Evolutionary conservation across 2,329 filamentous ascomycete species (phyloP).

Genomic region (Calonectria henricotiae): DNA sequence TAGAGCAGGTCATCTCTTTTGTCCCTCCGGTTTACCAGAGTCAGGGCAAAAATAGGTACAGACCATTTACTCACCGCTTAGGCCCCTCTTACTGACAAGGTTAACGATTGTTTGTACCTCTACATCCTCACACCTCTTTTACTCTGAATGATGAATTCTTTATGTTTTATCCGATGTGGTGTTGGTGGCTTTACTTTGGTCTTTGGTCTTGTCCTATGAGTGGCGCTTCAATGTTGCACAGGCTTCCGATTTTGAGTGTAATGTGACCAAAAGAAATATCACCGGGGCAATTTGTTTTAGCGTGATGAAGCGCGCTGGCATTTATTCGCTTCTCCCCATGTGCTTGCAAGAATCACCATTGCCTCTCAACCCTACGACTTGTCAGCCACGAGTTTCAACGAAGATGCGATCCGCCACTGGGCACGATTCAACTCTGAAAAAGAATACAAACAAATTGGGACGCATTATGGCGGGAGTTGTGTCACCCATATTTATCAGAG

Average conservation of each 20-base stretch:
- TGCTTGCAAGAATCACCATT: background rate
- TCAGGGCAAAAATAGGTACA: too few relatives aligned
- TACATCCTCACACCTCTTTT: too few relatives aligned
- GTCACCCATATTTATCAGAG: background rate
- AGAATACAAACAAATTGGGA: background rate
- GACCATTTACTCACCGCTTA: too few relatives aligned
- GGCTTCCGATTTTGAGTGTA: background rate
- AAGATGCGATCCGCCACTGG: background rate
- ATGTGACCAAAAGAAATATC: background rate
- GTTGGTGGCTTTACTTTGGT: background rate
- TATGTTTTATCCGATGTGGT: background rate
- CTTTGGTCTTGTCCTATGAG: background rate
- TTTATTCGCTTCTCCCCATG: background rate
- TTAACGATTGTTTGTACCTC: too few relatives aligned
- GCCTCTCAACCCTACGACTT: background rate
- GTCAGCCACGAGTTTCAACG: background rate
- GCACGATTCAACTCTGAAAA: background rate
- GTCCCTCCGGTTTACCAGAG: too few relatives aligned
- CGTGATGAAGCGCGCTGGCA: background rate
- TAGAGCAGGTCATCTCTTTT: too few relatives aligned
- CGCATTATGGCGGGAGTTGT: background rate
- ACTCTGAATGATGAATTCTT: background rate
- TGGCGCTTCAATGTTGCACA: background rate
- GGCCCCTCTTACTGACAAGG: too few relatives aligned
- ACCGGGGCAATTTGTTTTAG: background rate